Evolutionary conservation across 2,329 filamentous ascomycete genomes (phyloP).

Genomic region (Aspergillus hortae): DNA sequence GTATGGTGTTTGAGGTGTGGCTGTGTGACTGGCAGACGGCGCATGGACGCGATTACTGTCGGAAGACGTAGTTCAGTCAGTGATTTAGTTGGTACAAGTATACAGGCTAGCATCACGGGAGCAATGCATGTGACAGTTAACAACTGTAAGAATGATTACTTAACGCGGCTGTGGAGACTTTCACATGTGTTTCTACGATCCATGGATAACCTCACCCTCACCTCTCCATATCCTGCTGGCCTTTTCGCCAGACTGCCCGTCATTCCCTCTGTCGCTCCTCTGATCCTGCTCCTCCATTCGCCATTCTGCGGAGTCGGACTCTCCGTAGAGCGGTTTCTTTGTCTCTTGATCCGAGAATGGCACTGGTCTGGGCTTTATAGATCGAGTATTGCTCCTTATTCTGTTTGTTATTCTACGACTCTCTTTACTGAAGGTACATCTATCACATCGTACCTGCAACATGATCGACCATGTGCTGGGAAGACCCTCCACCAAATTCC

Average conservation of each 20-base stretch:
- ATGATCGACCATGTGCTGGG: conserved; percentile 79
- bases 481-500: conserved; percentile 83
- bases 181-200: conserved; percentile 4
- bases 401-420: no score
- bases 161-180: conserved; percentile 1
- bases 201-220: not conserved
- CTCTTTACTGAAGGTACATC: no score
- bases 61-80: conserved; percentile 34
- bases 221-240: not conserved
- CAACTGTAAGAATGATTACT: not conserved
- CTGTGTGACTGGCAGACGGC: conserved; percentile 80
- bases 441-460: conserved; percentile 2
- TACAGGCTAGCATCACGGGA: not conserved
- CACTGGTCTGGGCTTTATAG: no score
- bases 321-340: no score
- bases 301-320: no score
- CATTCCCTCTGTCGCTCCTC: no score
- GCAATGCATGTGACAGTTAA: no score
- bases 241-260: not conserved
- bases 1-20: conserved; percentile 76
- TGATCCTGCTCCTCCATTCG: no score
- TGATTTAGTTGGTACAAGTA: not conserved
- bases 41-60: conserved; percentile 75
- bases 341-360: no score
- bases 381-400: no score